These are phyloP conservation scores for Dactylellina sp. DNA, from an alignment of 2,329 filamentous ascomycete genomes.

Conservation along the genomic window DNA sequence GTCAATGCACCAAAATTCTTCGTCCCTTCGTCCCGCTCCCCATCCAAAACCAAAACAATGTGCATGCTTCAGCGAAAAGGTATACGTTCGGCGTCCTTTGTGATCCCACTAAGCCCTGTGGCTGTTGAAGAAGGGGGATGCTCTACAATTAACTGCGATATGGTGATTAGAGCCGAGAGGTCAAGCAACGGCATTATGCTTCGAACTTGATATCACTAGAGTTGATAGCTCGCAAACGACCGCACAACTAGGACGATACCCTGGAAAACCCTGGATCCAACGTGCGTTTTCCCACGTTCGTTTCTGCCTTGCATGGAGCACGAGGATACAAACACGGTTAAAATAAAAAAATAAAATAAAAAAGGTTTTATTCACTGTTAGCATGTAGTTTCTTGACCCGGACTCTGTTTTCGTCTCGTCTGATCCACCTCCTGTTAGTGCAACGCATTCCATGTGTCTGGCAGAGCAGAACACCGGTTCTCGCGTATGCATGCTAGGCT, in stretches of 20 bases:
- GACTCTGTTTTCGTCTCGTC: constrained; percentile 28
- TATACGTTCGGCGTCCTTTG: no score
- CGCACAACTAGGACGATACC: no score
- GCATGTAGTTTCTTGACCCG: no score
- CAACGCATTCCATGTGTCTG: constrained; percentile 55
- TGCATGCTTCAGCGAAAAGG: no score
- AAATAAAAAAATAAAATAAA: background rate
- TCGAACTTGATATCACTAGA: no score
- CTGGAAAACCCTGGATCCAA: constrained; percentile 17
- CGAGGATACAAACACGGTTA: constrained; percentile 32
- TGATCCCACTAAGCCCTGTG: no score
- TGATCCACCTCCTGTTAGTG: constrained; percentile 50
- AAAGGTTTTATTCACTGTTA: background rate
- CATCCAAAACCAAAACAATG: constrained; percentile 1
- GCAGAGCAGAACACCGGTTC: constrained; percentile 18
- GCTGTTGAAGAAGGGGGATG: no score
- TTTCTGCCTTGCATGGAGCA: constrained; percentile 41
- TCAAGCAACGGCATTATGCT: no score
- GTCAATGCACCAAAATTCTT: constrained; percentile 47
- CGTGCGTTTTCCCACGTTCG: background rate
- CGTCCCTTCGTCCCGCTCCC: constrained; percentile 5
- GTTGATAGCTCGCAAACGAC: no score
- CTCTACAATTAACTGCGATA: no score
- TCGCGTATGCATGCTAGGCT: constrained; percentile 54
- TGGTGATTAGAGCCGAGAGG: no score